Percentiles rank a stretch among this genome's conserved stretches.
These are phyloP conservation scores for Neopestalotiopsis clavispora DNA, from an alignment of 2,329 filamentous ascomycete species.

Conservation along the genomic window DNA sequence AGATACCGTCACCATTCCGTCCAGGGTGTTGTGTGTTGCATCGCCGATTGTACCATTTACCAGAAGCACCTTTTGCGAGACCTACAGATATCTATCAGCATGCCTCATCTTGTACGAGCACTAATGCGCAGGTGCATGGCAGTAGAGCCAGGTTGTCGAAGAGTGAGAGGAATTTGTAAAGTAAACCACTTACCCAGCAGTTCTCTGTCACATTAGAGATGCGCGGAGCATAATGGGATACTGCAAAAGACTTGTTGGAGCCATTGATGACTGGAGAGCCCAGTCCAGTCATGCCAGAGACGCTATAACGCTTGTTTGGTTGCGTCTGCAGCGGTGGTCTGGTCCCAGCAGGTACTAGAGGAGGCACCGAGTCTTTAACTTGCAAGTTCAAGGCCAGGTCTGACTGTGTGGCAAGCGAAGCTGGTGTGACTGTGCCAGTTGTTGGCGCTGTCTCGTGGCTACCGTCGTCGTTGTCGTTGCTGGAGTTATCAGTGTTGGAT, in stretches of 20 bases:
- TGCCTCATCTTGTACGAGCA: not conserved
- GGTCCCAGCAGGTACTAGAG: slow-evolving; percentile 33
- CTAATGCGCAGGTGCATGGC: too few relatives aligned
- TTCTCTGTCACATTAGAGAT: slow-evolving; percentile 81
- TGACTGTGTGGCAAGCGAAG: slow-evolving; percentile 71
- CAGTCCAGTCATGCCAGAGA: slow-evolving; percentile 66
- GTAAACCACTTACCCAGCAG: slow-evolving; percentile 71
- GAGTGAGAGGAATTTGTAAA: not conserved
- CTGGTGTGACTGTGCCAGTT: slow-evolving; percentile 75
- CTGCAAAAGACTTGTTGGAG: slow-evolving; percentile 58
- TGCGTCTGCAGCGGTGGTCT: slow-evolving; percentile 44
- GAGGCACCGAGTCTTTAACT: slow-evolving; percentile 49
- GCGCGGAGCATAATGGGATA: slow-evolving; percentile 81
- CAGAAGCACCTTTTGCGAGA: slow-evolving; percentile 88
- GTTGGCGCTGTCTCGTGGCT: slow-evolving; percentile 66
- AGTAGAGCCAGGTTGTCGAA: too few relatives aligned
- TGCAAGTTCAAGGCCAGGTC: slow-evolving; percentile 70
- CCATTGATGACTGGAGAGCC: slow-evolving; percentile 60
- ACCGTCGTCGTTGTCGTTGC: slow-evolving; percentile 55
- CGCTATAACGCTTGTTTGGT: slow-evolving; percentile 64
- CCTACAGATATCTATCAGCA: slow-evolving; percentile 52
- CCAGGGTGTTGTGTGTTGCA: slow-evolving; percentile 67
- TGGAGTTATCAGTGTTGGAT: slow-evolving; percentile 63
- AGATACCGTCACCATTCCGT: slow-evolving; percentile 79
- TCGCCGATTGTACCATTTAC: slow-evolving; percentile 84